Base-by-base conservation (phyloP, 2,329 filamentous ascomycete genomes). In the Hawksworthiomyces lignivorus region DNA sequence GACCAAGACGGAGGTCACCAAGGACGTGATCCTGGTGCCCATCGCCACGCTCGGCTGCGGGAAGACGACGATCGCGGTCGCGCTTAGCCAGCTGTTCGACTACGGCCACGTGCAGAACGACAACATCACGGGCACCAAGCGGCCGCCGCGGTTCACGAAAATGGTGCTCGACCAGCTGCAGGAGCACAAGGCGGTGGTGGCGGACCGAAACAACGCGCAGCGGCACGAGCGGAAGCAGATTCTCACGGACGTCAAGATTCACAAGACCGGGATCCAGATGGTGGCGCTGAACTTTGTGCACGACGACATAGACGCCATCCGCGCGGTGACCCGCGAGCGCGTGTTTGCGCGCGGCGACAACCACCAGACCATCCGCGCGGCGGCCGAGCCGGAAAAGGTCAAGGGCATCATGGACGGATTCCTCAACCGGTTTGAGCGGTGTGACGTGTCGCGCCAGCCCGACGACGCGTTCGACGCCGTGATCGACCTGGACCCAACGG, bases 91-190 rank as follows among this genome's bases (percentile, higher is more conserved):
- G 55, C 73, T 98, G 1, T 96, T 97, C 51, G 78, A 73, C 41
- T 97, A 89, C 85, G 90, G 87, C 14, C 88, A 95, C 58, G 72
- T 96, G 36, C 92, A 98, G 58, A 98, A 98, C 58, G 92, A 98
- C 65, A 94, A 98, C 57, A 92, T 98, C 46, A 79, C 80, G 39
- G 87, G 81, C 48, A 83, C 84, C 58, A 75, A 74, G 42, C 84
- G 90, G 27, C 84, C 87, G 4, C 77, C 82, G 48, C 75, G 78
- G 41, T 97, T 98, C 59, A 84, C 83, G 1, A 73, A 79, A 38
- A 77, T 77, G 27, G 71, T 94, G 29, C 72, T 82, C 39, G 73
- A 80, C 19, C 62, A 77, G 41, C 70, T 96, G 24, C 65, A 75
- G 18, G 67, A 73, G 0, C 69, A 80, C 34, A 73, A 80, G 1